These are phyloP conservation scores for Simplicillium sp. DNA, from an alignment of 2,329 filamentous ascomycete genomes.

Conservation along the genomic window DNA sequence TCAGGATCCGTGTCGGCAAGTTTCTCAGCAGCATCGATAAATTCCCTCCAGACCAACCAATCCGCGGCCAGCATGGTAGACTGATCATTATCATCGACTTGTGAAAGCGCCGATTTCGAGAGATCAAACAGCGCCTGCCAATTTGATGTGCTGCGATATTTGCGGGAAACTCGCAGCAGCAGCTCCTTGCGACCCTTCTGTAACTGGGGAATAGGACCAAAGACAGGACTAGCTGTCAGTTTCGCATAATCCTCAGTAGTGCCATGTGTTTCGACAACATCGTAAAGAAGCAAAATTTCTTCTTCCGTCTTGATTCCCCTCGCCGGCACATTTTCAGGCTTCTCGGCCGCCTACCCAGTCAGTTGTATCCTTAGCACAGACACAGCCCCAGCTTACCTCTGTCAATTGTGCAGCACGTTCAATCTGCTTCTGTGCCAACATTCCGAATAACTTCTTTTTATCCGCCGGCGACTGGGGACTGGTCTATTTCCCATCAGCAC, in stretches of 20 bases:
- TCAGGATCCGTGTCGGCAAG: conserved; percentile 18
- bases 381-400: conserved; percentile 12
- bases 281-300: conserved; percentile 39
- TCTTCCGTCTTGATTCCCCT: conserved; percentile 35
- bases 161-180: conserved; percentile 28
- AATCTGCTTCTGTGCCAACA: conserved; percentile 40
- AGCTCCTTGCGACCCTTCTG: conserved; percentile 36
- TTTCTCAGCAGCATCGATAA: conserved; percentile 27
- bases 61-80: conserved; percentile 36
- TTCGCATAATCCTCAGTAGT: conserved; percentile 29
- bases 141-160: conserved; percentile 25
- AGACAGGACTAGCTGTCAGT: conserved; percentile 24
- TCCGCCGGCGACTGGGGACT: conserved; percentile 35
- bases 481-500: conserved; percentile 18
- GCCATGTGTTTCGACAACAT: conserved; percentile 33
- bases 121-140: conserved; percentile 34
- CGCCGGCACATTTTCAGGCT: conserved; percentile 11
- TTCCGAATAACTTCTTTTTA: conserved; percentile 42
- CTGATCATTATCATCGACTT: conserved; percentile 23
- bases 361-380: conserved; percentile 20
- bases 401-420: conserved; percentile 37
- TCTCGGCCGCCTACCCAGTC: conserved; percentile 6
- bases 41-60: conserved; percentile 27
- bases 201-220: conserved; percentile 34
- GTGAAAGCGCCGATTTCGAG: conserved; percentile 32